phyloP scores from a whole-genome alignment of 2,329 filamentous ascomycete genomes.

The Nothophaeocryptopus gaeumannii region DNA sequence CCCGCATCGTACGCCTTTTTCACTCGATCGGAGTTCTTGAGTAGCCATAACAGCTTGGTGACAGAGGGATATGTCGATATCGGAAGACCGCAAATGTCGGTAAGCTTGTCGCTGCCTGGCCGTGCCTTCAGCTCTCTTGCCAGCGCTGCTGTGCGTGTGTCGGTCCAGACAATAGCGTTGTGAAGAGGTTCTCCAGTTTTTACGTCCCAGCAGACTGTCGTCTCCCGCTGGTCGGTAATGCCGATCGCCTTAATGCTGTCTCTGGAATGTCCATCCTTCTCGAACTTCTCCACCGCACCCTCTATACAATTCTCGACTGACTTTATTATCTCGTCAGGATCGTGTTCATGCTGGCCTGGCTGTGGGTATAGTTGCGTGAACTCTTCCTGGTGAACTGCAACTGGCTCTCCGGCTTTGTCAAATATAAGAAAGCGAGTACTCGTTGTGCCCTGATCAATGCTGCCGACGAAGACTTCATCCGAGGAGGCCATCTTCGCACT shows the following conservation, averaged over 20 bases:
- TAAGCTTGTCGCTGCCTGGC: conserved; percentile 66
- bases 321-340: conserved; percentile 70
- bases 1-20: conserved; percentile 72
- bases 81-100: conserved; percentile 72
- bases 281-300: conserved; percentile 68
- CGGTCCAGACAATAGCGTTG: conserved; percentile 87
- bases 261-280: conserved; percentile 63
- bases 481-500: conserved; percentile 22
- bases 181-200: conserved; percentile 75
- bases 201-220: conserved; percentile 79
- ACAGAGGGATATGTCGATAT: conserved; percentile 86
- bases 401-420: conserved; percentile 70
- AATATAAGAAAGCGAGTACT: conserved; percentile 90
- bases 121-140: conserved; percentile 72
- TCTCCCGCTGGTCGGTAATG: conserved; percentile 85
- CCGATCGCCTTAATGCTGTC: conserved; percentile 73
- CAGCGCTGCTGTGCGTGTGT: conserved; percentile 73
- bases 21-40: conserved; percentile 68
- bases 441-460: conserved; percentile 88
- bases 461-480: conserved; percentile 69
- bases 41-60: conserved; percentile 80
- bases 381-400: conserved; percentile 82
- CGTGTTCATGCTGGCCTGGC: conserved; percentile 89
- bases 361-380: conserved; percentile 81
- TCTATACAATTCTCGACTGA: conserved; percentile 80